Evolutionary conservation across 78 protist genomes (phyloP).

Genomic region (Speleostelium caveatum): DNA sequence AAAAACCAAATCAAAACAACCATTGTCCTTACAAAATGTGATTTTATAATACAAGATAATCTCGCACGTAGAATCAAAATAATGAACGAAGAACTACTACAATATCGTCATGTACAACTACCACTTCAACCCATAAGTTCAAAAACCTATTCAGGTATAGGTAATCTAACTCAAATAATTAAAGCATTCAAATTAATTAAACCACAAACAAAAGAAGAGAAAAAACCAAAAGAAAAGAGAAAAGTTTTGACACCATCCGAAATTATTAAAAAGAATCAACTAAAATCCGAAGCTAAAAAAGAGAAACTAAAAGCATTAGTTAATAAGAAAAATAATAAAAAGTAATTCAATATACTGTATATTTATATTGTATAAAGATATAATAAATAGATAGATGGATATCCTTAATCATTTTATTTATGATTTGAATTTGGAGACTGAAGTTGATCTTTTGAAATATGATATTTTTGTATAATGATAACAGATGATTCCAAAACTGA

Average conservation of each 20-base stretch:
- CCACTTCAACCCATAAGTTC: conserved; percentile 30
- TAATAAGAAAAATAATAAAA: too few relatives aligned
- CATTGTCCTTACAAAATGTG: conserved; percentile 62
- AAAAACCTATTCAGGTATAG: conserved; percentile 40
- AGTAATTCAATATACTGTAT: too few relatives aligned
- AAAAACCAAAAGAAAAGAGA: not conserved
- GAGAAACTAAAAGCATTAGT: not conserved
- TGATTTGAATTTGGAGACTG: too few relatives aligned
- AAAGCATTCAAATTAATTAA: conserved; percentile 32
- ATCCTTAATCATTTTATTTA: too few relatives aligned
- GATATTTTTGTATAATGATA: too few relatives aligned
- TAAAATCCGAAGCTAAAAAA: not conserved
- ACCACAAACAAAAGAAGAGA: not conserved
- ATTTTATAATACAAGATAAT: conserved; percentile 22
- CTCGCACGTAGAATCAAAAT: conserved; percentile 44
- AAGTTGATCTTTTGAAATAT: too few relatives aligned
- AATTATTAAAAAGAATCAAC: not conserved
- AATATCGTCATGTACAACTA: conserved; percentile 8
- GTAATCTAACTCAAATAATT: conserved; percentile 3
- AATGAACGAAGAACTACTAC: conserved; percentile 7
- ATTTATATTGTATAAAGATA: too few relatives aligned
- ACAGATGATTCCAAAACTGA: too few relatives aligned
- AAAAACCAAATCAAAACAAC: conserved; percentile 17
- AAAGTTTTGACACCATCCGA: too few relatives aligned
- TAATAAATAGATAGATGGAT: too few relatives aligned